Conservation (phyloP, 257 asterid species). For the Hygrophila difformis region DNA sequence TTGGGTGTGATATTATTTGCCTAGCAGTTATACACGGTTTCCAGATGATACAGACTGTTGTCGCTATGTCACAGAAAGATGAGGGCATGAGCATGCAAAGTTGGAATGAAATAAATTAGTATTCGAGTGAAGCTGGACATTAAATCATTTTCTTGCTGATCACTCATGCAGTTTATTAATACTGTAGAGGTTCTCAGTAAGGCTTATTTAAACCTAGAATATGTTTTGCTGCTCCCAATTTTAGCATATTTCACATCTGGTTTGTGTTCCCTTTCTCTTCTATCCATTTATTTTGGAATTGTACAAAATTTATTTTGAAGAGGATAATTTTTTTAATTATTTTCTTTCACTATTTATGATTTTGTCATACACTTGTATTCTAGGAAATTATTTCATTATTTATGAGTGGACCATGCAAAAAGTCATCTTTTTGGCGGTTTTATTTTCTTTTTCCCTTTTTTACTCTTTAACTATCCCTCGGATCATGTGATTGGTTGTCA, state of each 20-base stretch:
- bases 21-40: neutral
- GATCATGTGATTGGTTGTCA: slow-evolving; percentile 1
- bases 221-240: neutral
- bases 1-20: neutral
- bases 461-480: slow-evolving; percentile 1
- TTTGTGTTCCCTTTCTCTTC: neutral
- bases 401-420: slow-evolving; percentile 3
- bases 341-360: neutral
- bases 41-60: slow-evolving; percentile 5
- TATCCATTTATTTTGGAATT: neutral
- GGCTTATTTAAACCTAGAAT: neutral
- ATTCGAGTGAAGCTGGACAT: neutral
- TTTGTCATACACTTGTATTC: neutral
- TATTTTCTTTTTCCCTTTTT: neutral
- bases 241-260: neutral
- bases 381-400: slow-evolving; percentile 1
- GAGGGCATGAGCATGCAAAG: neutral
- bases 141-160: neutral
- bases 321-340: neutral
- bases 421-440: slow-evolving; percentile 7
- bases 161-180: slow-evolving; percentile 8
- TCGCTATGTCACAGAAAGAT: neutral
- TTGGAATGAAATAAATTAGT: neutral
- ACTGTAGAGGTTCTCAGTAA: too few relatives aligned
- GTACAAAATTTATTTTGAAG: neutral